Base-by-base conservation (phyloP, 495 filamentous ascomycete species). In the Annulohypoxylon bovei region DNA sequence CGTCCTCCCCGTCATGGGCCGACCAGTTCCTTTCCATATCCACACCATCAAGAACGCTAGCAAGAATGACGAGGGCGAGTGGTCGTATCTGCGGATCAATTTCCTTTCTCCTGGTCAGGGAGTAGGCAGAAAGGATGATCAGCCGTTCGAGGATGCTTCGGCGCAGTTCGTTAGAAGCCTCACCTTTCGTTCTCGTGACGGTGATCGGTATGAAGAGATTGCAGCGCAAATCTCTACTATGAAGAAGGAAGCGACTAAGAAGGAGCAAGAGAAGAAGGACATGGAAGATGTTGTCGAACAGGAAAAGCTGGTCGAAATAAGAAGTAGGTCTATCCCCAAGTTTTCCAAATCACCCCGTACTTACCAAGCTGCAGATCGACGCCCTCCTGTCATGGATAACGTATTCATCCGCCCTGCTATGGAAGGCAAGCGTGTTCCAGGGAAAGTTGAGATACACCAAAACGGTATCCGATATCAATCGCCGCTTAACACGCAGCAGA, bases 211-310 rank as follows among this genome's bases (percentile, higher is more conserved):
- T 76, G 89, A 93, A 18, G 91, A 93, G 62, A 94, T 99, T 60
- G 91, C 93, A 5, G 89, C 90, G 22, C 90, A 95, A 72, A 97
- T 99, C 63, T 92, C 92, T 3, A 93, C 97, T 63, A 90, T 99
- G 76, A 95, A 97, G 79, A 97, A 95, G 79, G 91, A 91, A 70
- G 89, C 93, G 2, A 86, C 92, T 35, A 92, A 96, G 73, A 89
- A 91, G 67, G 96, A 98, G 76, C 93, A 98, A 75, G 95, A 99
- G 78, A 97, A 97, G 85, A 99, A 99, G 79, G 94, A 99, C 71
- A 89, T 99, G 91, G 96, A 98, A 76, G 96, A 98, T 84, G 96
- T 99, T n/a, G 93, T 99, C 3, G 97, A 98, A 79, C 96, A 98
- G 78, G 96, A 98, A 71, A 98, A 98, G 81, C 88, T 99, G 18